Percentiles rank a stretch among this genome's conserved stretches.
These are phyloP conservation scores for Ustilago hordei DNA, from an alignment of 1,284 basidiomycete genomes.

Conservation along the genomic window DNA sequence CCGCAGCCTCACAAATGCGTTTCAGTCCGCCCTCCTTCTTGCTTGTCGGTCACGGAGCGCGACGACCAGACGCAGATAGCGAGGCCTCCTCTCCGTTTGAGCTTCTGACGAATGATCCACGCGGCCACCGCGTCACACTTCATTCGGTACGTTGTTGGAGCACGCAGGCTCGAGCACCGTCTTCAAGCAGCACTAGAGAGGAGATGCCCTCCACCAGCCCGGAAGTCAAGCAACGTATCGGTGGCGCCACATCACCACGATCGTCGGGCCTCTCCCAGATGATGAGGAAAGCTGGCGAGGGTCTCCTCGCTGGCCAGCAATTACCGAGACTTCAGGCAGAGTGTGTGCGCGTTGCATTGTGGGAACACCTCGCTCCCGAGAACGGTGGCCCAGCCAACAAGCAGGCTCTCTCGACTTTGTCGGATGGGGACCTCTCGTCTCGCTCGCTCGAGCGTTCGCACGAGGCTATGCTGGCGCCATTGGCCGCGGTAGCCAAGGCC, in stretches of 20 bases:
- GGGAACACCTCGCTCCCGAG: conserved; percentile 32
- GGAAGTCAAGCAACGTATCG: conserved; percentile 16
- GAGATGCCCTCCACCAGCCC: conserved; percentile 7
- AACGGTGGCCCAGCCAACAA: conserved; percentile 13
- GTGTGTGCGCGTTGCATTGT: conserved; percentile 29
- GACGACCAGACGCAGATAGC: neutral
- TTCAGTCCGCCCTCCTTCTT: conserved; percentile 23
- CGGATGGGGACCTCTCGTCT: neutral
- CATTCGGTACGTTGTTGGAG: conserved; percentile 38
- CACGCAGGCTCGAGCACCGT: conserved; percentile 17
- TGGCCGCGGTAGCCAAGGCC: conserved; percentile 35
- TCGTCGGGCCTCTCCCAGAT: conserved; percentile 46
- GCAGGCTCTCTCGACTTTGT: conserved; percentile 13
- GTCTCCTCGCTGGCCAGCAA: conserved; percentile 23
- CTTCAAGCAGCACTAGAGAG: conserved; percentile 7
- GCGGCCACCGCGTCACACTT: conserved; percentile 25
- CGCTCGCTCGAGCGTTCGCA: conserved; percentile 4
- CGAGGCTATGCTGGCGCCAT: neutral
- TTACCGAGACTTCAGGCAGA: conserved; percentile 32
- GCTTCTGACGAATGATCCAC: conserved; percentile 33
- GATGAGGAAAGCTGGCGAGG: conserved; percentile 45
- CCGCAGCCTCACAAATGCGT: neutral
- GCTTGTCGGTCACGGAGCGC: neutral
- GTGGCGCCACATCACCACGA: conserved; percentile 21
- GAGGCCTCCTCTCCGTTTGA: conserved; percentile 28